Conservation (phyloP, 495 filamentous ascomycete species). For the Penicillium dipodomyicola region DNA sequence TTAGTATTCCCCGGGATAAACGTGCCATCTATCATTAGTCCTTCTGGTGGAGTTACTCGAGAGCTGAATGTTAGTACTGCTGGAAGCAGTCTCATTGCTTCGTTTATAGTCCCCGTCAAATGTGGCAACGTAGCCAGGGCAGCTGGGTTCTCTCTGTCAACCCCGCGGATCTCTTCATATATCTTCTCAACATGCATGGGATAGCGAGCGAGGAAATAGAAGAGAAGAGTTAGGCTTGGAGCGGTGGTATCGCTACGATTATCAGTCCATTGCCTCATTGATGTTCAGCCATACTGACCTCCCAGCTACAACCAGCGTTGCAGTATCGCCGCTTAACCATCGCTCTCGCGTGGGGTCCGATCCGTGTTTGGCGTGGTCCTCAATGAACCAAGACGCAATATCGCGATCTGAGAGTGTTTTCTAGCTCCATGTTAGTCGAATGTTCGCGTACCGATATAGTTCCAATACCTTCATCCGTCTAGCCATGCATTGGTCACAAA, state of each 20-base stretch:
- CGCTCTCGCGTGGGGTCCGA: conserved; percentile 12
- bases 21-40: conserved; percentile 45
- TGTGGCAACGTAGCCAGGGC: conserved; percentile 12
- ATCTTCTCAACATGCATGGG: conserved; percentile 22
- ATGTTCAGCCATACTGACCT: conserved; percentile 23
- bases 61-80: conserved; percentile 31
- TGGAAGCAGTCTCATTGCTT: conserved; percentile 47
- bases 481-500: conserved; percentile 34
- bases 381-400: conserved; percentile 37
- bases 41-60: conserved; percentile 44
- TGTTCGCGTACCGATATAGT: too few relatives aligned
- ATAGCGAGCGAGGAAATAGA: conserved; percentile 36
- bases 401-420: conserved; percentile 15
- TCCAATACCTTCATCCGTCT: conserved; percentile 24
- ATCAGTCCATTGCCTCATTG: not conserved
- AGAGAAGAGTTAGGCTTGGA: conserved; percentile 28
- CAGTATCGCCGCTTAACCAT: conserved; percentile 31
- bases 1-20: conserved; percentile 48
- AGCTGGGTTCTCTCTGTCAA: conserved; percentile 4
- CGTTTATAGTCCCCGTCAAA: conserved; percentile 49
- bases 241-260: conserved; percentile 31
- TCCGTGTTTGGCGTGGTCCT: conserved; percentile 22
- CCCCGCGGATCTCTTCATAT: conserved; percentile 10
- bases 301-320: conserved; percentile 37
- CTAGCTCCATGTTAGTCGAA: not conserved